These are phyloP conservation scores for Cladosporium sp. DNA, from an alignment of 2,329 filamentous ascomycete genomes.

Conservation along the genomic window DNA sequence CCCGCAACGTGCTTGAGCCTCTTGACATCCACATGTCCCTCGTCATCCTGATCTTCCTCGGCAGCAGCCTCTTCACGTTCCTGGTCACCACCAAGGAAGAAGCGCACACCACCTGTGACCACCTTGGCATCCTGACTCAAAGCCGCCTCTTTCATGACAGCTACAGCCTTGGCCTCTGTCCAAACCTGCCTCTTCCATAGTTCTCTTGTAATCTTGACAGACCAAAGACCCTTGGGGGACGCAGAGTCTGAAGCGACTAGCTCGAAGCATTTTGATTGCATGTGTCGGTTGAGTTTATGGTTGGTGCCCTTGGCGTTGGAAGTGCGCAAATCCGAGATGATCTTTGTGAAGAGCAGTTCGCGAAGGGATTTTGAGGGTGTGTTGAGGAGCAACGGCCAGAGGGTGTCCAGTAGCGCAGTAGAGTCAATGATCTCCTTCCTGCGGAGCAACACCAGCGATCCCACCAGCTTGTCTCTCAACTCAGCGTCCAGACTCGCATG, in stretches of 20 bases:
- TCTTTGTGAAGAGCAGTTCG: slow-evolving; percentile 81
- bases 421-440: slow-evolving; percentile 94
- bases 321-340: slow-evolving; percentile 83
- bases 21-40: slow-evolving; percentile 71
- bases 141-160: slow-evolving; percentile 94
- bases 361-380: slow-evolving; percentile 89
- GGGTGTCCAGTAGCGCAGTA: slow-evolving; percentile 74
- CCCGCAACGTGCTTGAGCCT: slow-evolving; percentile 80
- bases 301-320: slow-evolving; percentile 86
- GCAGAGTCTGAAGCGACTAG: slow-evolving; percentile 81
- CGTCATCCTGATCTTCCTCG: slow-evolving; percentile 83
- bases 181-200: slow-evolving; percentile 96
- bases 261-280: slow-evolving; percentile 92
- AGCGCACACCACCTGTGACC: slow-evolving; percentile 79
- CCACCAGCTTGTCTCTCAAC: slow-evolving; percentile 89
- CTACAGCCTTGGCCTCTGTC: slow-evolving; percentile 92
- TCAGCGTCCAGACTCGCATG: slow-evolving; percentile 81
- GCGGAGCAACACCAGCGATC: slow-evolving; percentile 79
- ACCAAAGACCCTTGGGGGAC: slow-evolving; percentile 88
- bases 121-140: slow-evolving; percentile 93
- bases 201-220: slow-evolving; percentile 91
- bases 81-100: slow-evolving; percentile 95
- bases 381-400: slow-evolving; percentile 93
- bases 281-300: slow-evolving; percentile 86
- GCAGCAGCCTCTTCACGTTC: slow-evolving; percentile 85